phyloP scores from a whole-genome alignment of 805 yeast species.

The Teunomyces funiuensis region DNA sequence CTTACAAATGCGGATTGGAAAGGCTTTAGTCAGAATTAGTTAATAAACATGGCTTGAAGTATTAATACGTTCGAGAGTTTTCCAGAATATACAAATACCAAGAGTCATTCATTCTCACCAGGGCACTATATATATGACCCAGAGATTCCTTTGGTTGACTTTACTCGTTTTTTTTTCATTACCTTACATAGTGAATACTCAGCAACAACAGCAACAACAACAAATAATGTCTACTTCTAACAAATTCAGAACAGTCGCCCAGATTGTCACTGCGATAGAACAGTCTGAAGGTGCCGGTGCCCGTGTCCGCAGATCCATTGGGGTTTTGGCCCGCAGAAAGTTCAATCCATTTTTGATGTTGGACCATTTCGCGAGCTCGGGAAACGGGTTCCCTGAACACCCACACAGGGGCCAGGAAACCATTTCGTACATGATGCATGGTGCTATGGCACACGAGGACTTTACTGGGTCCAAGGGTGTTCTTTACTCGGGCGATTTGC shows the following conservation, averaged over 20 bases:
- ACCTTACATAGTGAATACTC: background rate
- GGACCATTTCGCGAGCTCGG: conserved; percentile 69
- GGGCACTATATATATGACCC: conserved; percentile 7
- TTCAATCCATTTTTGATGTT: conserved; percentile 81
- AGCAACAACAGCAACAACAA: background rate
- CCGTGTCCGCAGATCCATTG: conserved; percentile 76
- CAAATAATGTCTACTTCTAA: conserved; percentile 5
- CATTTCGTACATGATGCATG: conserved; percentile 64
- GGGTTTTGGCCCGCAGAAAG: conserved; percentile 63
- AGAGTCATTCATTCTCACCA: background rate
- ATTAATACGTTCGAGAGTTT: background rate
- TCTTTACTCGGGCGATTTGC: conserved; percentile 78
- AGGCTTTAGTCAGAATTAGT: background rate
- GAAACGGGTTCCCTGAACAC: conserved; percentile 80
- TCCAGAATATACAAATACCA: background rate
- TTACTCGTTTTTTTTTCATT: conserved; percentile 1
- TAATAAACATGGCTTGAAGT: background rate
- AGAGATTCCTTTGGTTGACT: background rate
- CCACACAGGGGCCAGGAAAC: conserved; percentile 86
- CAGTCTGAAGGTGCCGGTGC: conserved; percentile 91
- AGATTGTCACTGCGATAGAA: conserved; percentile 52
- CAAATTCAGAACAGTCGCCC: conserved; percentile 28
- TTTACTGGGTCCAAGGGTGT: conserved; percentile 84
- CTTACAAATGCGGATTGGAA: background rate
- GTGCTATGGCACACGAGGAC: conserved; percentile 78